Base-by-base conservation (phyloP, 2,329 filamentous ascomycete genomes). In the Coniosporium tulheliwenetii region DNA sequence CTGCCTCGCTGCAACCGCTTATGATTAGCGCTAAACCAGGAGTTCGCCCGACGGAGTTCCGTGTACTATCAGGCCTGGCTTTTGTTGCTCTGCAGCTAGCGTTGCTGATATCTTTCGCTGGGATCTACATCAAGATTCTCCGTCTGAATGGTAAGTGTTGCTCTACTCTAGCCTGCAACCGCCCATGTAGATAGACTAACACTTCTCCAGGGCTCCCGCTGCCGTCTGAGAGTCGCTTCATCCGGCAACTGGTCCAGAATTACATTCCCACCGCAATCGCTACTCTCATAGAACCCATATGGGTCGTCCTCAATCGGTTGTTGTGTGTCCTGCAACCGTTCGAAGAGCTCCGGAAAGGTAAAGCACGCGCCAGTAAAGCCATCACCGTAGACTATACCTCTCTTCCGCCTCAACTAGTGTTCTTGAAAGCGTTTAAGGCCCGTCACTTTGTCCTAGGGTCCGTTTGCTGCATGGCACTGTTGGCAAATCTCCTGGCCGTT, bases 241-340 rank as follows among this genome's bases (percentile, higher is more conserved):
- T 65, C 0, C 54, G 57, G 10, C 61, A 68, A 31, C 37, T 69
- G 0, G 13, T 68, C 0, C 55, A 63, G 35, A 67, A 64, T 36
- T 77, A 75, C 38, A 52, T 77, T 0, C 74, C 74, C 0, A 76
- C 71, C 0, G 58, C 63, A 0, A 56, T 77, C 2, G 68, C 72
- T 0, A 77, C 74, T 0, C 39, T 76, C 0, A 57, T 77, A 0
- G 75, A 79, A 31, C 73, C 75, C 0, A 61, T 71, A 1, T 75
- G 74, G 67, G 54, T 74, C 0, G 48, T 77, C 0, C 43, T 79
- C 0, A 77, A 74, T 36, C 60, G 74, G 0, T 41, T 70, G 0
- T 46, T 75, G 0, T 76, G 71, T 33, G 49, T 75, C 8, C 45
- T 79, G 0, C 67, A 75, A 29, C 75, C 75, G 0, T 68, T 75